Percentiles rank a stretch among this genome's conserved stretches.
phyloP scores from a whole-genome alignment of 345 rosid species.

The Passiflora organensis region DNA sequence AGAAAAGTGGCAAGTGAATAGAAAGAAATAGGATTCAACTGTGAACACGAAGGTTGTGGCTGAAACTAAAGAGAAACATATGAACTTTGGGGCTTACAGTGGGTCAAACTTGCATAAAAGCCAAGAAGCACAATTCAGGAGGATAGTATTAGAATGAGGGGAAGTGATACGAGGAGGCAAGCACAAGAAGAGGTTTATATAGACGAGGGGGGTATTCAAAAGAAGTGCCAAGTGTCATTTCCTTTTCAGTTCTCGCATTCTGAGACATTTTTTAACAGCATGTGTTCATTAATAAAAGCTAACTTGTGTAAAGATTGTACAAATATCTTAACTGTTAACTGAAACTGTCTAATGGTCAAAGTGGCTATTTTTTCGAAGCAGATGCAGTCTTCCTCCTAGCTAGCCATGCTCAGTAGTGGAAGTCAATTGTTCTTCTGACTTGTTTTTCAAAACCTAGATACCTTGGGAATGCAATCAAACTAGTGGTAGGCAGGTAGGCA shows the following conservation, averaged over 20 bases:
- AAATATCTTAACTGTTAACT: conserved; percentile 20
- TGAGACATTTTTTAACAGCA: no score
- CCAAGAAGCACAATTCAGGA: background rate
- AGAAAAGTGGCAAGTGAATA: background rate
- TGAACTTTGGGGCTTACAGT: conserved; percentile 1
- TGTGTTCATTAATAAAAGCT: no score
- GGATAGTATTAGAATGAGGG: background rate
- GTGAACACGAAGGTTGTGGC: background rate
- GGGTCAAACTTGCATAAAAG: background rate
- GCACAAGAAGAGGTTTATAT: conserved; percentile 21
- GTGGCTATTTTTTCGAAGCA: background rate
- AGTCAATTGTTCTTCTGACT: conserved; percentile 18
- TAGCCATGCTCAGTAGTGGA: background rate
- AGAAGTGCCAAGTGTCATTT: conserved; percentile 1
- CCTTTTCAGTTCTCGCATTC: no score
- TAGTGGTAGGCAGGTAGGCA: background rate
- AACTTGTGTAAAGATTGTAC: no score
- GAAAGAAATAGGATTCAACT: background rate
- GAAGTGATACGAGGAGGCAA: conserved; percentile 11
- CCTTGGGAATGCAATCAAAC: conserved; percentile 11
- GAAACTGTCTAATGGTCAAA: conserved; percentile 15
- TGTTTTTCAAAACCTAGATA: conserved; percentile 8
- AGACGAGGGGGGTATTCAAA: conserved; percentile 11
- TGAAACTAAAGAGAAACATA: background rate
- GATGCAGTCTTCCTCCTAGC: background rate